phyloP scores from a whole-genome alignment of 1,139 yeast genomes.

The Pichia inconspicua region DNA sequence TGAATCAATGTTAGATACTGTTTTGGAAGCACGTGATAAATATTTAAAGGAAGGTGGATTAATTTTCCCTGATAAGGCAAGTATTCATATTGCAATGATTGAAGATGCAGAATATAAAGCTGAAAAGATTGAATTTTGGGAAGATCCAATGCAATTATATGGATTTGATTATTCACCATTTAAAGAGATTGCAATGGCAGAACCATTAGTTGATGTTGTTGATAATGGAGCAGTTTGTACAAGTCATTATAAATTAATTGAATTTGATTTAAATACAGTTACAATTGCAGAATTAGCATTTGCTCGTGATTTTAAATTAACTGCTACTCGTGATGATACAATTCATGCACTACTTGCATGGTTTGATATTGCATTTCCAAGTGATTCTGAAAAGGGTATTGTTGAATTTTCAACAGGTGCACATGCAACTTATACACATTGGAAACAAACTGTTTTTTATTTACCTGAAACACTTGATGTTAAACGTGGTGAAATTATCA shows the following conservation, averaged over 20 bases:
- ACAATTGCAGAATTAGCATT: slow-evolving; percentile 77
- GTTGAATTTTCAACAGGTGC: slow-evolving; percentile 67
- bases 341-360: slow-evolving; percentile 89
- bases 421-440: slow-evolving; percentile 74
- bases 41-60: slow-evolving; percentile 70
- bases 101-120: slow-evolving; percentile 93
- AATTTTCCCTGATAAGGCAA: slow-evolving; percentile 91
- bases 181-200: slow-evolving; percentile 62
- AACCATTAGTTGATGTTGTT: slow-evolving; percentile 92
- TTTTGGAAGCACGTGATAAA: slow-evolving; percentile 85
- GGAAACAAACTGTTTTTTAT: slow-evolving; percentile 98
- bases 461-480: slow-evolving; percentile 74
- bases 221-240: slow-evolving; percentile 66
- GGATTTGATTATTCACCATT: slow-evolving; percentile 87
- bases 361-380: slow-evolving; percentile 89
- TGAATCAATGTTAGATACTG: slow-evolving; percentile 98
- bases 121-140: slow-evolving; percentile 93
- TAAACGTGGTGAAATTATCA: slow-evolving; percentile 66
- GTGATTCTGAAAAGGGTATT: slow-evolving; percentile 36
- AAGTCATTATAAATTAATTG: slow-evolving; percentile 65
- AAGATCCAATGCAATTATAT: slow-evolving; percentile 58
- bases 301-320: slow-evolving; percentile 55
- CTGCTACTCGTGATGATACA: slow-evolving; percentile 69
- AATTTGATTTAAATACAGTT: slow-evolving; percentile 85
- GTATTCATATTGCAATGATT: slow-evolving; percentile 84